phyloP scores from a whole-genome alignment of 2,329 filamentous ascomycete genomes.

The Cercospora sp. region DNA sequence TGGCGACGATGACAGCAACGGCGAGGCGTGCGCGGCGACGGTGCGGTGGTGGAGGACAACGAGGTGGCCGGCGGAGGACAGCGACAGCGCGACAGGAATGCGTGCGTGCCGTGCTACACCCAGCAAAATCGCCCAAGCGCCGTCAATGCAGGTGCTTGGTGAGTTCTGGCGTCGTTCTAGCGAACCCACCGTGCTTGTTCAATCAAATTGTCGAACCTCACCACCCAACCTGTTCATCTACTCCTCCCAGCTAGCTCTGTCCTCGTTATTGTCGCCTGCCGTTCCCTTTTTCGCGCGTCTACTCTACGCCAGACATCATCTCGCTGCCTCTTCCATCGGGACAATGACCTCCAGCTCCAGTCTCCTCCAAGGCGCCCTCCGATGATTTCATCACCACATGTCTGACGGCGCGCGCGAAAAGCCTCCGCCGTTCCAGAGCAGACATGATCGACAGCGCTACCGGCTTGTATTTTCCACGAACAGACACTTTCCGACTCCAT shows the following conservation, averaged over 20 bases:
- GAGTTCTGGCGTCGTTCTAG: conserved; percentile 11
- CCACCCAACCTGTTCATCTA: not conserved
- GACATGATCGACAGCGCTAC: conserved; percentile 12
- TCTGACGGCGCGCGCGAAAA: not conserved
- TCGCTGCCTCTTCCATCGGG: not conserved
- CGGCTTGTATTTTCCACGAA: conserved; percentile 12
- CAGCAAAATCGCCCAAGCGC: conserved; percentile 1
- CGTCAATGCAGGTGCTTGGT: not conserved
- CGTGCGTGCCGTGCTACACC: not conserved
- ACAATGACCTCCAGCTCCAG: not conserved
- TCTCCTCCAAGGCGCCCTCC: not conserved
- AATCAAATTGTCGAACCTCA: not conserved
- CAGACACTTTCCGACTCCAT: not conserved
- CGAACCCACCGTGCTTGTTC: not conserved
- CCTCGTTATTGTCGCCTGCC: not conserved
- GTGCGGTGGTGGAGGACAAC: not conserved
- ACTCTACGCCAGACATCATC: not conserved
- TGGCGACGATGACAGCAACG: not conserved
- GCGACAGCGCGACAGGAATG: not conserved
- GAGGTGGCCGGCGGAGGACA: not conserved
- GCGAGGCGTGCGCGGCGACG: not conserved
- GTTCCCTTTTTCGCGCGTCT: not conserved
- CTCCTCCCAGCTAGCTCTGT: not conserved
- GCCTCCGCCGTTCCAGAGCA: conserved; percentile 3
- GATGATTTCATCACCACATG: not conserved